Conservation (phyloP, 805 yeast species). For the Barnettozyma botsteinii region DNA sequence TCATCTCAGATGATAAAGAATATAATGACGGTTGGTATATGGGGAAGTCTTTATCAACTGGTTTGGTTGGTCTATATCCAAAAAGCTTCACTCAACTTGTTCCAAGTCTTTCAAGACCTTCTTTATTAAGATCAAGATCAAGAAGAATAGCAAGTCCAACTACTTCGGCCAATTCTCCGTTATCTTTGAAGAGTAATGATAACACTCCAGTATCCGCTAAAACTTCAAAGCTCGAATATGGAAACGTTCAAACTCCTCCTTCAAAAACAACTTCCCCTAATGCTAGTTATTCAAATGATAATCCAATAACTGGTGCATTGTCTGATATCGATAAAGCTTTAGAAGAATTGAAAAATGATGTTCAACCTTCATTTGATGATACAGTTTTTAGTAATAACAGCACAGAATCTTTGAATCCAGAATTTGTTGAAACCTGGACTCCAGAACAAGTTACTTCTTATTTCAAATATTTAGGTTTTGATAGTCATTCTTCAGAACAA, state of each 20-base stretch:
- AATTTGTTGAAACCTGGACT: slow-evolving; percentile 60
- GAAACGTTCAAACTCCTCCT: not conserved
- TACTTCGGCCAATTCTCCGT: slow-evolving; percentile 15
- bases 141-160: slow-evolving; percentile 39
- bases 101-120: slow-evolving; percentile 33
- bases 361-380: slow-evolving; percentile 13
- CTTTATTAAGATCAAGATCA: slow-evolving; percentile 53
- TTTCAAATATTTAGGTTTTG: slow-evolving; percentile 70
- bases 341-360: slow-evolving; percentile 46
- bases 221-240: slow-evolving; percentile 4
- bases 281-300: slow-evolving; percentile 4
- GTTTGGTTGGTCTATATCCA: slow-evolving; percentile 84
- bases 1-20: slow-evolving; percentile 87
- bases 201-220: slow-evolving; percentile 2
- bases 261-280: not conserved
- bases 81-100: slow-evolving; percentile 71
- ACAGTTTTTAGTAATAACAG: slow-evolving; percentile 12
- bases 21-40: slow-evolving; percentile 97
- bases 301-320: slow-evolving; percentile 49
- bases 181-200: slow-evolving; percentile 2
- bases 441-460: slow-evolving; percentile 81
- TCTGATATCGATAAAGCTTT: slow-evolving; percentile 70
- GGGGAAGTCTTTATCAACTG: slow-evolving; percentile 71
- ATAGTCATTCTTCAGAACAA: slow-evolving; percentile 64
- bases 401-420: slow-evolving; percentile 37